Conservation (phyloP, 164 flowering plant genomes). For the Liquidambar formosana region DNA sequence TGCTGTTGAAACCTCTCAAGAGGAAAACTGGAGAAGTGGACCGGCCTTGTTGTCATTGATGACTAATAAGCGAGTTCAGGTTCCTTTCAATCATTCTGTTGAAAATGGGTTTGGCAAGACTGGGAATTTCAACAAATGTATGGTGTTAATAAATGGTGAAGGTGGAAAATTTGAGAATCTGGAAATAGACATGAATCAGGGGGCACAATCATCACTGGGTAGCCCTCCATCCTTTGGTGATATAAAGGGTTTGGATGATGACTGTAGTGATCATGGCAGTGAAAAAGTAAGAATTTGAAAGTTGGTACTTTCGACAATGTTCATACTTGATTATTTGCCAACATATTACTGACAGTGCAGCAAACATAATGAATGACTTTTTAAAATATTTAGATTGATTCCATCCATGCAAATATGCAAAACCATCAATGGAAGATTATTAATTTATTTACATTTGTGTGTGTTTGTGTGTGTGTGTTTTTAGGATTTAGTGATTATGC, state of each 20-base stretch:
- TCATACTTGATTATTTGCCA: no score
- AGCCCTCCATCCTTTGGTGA: slow-evolving; percentile 63
- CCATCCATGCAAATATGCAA: no score
- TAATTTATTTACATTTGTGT: no score
- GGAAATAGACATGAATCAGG: slow-evolving; percentile 25
- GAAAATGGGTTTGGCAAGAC: slow-evolving; percentile 6
- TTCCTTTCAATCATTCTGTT: slow-evolving; percentile 1
- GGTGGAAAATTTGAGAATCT: slow-evolving; percentile 3
- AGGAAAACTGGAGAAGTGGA: slow-evolving; percentile 4
- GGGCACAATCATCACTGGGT: slow-evolving; percentile 28
- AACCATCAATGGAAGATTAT: no score
- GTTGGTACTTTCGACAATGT: no score
- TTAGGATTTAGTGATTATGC: no score
- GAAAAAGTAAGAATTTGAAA: slow-evolving; percentile 39
- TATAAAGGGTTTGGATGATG: slow-evolving; percentile 42
- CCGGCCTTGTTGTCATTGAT: background rate
- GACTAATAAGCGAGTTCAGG: slow-evolving; percentile 8
- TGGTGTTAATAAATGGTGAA: background rate
- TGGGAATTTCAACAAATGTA: background rate
- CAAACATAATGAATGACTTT: no score
- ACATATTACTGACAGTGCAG: no score
- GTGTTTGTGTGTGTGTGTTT: no score
- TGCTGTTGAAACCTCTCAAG: background rate
- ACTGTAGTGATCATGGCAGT: slow-evolving; percentile 33
- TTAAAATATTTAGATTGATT: no score